A percentile compares a stretch with the other conserved stretches of the same genome.
Evolutionary conservation across 2,329 filamentous ascomycete genomes (phyloP).

Genomic region (Fusarium veterinarium): DNA sequence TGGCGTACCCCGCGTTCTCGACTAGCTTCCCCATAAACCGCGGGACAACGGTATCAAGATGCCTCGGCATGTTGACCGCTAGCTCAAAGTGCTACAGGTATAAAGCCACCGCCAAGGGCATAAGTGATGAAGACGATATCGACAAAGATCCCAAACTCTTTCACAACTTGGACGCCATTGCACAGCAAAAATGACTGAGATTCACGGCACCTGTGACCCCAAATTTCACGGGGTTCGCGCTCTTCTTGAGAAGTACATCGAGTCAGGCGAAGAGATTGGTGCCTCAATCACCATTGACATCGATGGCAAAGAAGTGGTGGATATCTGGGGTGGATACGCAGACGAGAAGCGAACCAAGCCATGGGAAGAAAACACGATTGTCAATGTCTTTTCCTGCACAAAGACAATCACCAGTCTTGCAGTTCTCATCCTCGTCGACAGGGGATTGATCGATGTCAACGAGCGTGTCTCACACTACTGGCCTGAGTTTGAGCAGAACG

Average conservation of each 20-base stretch:
- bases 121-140: neutral
- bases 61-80: neutral
- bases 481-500: conserved; percentile 27
- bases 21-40: neutral
- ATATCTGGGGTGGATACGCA: conserved; percentile 1
- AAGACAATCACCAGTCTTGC: conserved; percentile 31
- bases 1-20: neutral
- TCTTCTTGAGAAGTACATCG: neutral
- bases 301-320: neutral
- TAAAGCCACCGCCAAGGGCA: neutral
- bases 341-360: neutral
- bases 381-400: conserved; percentile 26
- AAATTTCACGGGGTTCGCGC: neutral
- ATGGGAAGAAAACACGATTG: neutral
- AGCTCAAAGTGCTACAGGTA: neutral
- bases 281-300: conserved; percentile 6
- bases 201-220: neutral
- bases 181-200: neutral
- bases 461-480: conserved; percentile 22
- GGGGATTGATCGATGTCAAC: neutral
- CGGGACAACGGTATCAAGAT: rapidly evolving
- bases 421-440: conserved; percentile 16
- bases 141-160: too few species aligned
- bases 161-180: rapidly evolving
- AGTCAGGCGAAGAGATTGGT: neutral